A percentile compares a stretch with the other conserved stretches of the same genome.
Conservation (phyloP, 495 filamentous ascomycete species). For the Trypethelium eluteriae region DNA sequence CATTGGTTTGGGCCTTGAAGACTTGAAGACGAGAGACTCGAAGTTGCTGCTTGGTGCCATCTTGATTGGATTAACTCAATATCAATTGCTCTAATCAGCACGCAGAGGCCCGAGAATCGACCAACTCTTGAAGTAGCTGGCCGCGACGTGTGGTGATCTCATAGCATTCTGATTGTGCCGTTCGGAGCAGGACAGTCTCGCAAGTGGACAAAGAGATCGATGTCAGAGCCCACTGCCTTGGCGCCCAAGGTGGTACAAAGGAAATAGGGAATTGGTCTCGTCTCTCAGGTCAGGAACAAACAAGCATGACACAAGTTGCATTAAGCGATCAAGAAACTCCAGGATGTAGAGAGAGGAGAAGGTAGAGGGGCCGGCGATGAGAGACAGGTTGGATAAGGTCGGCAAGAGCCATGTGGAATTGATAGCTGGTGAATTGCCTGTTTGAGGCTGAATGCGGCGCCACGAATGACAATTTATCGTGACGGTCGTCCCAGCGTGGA, state of each 20-base stretch:
- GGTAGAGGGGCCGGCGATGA: neutral
- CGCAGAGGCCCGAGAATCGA: no score
- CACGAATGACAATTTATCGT: neutral
- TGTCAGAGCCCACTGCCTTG: neutral
- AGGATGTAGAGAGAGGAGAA: no score
- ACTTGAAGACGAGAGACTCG: neutral
- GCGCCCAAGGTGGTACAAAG: no score
- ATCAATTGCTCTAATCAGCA: neutral
- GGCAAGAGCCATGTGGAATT: neutral
- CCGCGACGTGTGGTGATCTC: neutral
- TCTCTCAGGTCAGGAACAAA: neutral
- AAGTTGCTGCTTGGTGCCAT: neutral
- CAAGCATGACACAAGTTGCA: no score
- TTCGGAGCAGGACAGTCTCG: neutral
- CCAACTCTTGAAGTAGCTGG: no score
- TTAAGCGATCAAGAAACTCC: no score
- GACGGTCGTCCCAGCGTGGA: neutral
- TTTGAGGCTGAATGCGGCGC: neutral
- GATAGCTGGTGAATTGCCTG: neutral
- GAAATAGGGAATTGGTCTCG: neutral
- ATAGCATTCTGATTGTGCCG: neutral
- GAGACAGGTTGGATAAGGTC: neutral
- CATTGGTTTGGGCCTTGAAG: constrained; percentile 12
- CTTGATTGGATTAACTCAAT: neutral
- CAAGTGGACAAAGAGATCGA: neutral